These are phyloP conservation scores for Limonomyces culmigenus DNA, from an alignment of 1,284 basidiomycete genomes.

Conservation along the genomic window DNA sequence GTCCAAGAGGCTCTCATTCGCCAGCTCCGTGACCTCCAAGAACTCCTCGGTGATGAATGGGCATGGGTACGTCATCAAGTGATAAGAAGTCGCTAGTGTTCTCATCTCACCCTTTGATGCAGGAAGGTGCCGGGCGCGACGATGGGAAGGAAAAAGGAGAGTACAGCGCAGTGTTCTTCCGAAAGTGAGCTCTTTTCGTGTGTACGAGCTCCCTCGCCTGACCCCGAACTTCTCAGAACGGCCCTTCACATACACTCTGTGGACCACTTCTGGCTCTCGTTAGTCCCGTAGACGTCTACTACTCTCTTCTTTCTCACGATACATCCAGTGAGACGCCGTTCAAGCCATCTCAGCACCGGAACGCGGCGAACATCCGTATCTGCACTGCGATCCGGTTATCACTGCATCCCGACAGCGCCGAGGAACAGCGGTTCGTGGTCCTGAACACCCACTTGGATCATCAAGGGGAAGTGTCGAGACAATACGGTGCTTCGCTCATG, in stretches of 20 bases:
- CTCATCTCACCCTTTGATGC: background rate
- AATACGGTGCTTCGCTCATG: conserved; percentile 31
- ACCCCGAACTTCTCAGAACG: conserved; percentile 12
- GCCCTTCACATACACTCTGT: conserved; percentile 21
- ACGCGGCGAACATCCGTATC: conserved; percentile 32
- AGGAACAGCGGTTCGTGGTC: conserved; percentile 21
- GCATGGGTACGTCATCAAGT: conserved; percentile 24
- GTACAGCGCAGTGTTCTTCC: conserved; percentile 49
- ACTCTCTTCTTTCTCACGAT: too few relatives aligned
- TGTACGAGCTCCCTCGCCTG: background rate
- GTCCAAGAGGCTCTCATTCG: conserved; percentile 44
- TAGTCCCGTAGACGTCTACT: conserved; percentile 8
- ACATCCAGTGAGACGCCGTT: too few relatives aligned
- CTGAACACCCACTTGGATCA: conserved; percentile 40
- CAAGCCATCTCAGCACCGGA: conserved; percentile 30
- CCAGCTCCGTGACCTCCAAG: conserved; percentile 41
- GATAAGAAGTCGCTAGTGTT: background rate
- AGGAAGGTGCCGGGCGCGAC: conserved; percentile 47
- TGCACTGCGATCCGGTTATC: conserved; percentile 29
- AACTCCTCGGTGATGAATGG: conserved; percentile 36
- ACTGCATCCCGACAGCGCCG: conserved; percentile 8
- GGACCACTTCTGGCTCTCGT: conserved; percentile 43
- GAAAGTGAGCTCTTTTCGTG: conserved; percentile 12
- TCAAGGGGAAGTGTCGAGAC: conserved; percentile 32
- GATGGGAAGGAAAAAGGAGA: conserved; percentile 41